These are phyloP conservation scores for Xylariaceae sp. DNA, from an alignment of 2,329 filamentous ascomycete genomes.

Conservation along the genomic window DNA sequence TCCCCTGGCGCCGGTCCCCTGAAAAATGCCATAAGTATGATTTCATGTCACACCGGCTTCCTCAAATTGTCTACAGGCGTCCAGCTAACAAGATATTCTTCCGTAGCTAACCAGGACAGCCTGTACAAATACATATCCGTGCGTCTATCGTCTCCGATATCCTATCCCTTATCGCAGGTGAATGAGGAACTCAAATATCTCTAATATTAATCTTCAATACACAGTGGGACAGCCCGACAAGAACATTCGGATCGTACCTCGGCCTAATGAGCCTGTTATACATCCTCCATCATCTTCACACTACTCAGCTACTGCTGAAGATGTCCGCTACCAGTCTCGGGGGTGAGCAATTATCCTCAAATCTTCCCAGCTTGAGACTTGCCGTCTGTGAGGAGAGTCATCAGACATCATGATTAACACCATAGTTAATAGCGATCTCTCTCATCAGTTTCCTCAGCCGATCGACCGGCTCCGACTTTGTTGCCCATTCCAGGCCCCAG, in stretches of 20 bases:
- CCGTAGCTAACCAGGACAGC: constrained; percentile 3
- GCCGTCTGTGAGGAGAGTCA: no score
- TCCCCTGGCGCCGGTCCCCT: no score
- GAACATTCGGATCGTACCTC: constrained; percentile 5
- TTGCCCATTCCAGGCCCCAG: constrained; percentile 3
- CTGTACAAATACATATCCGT: constrained; percentile 11
- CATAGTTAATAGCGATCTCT: constrained; percentile 1
- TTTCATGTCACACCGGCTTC: no score
- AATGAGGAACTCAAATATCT: no score
- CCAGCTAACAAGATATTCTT: no score
- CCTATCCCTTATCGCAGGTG: no score
- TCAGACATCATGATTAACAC: no score
- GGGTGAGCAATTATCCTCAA: neutral
- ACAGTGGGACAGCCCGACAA: constrained; percentile 7
- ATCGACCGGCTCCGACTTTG: constrained; percentile 1
- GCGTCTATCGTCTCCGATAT: neutral
- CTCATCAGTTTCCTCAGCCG: constrained; percentile 4
- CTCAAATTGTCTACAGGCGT: no score
- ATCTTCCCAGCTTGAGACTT: no score
- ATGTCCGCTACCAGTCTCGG: constrained; percentile 4
- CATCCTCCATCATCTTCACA: constrained; percentile 2
- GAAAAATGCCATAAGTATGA: constrained; percentile 6
- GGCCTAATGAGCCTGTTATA: constrained; percentile 1
- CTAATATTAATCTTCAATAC: neutral
- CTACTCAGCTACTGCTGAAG: constrained; percentile 5